Percentiles rank a stretch among this genome's conserved stretches.
Conservation (phyloP, 2,329 filamentous ascomycete species). For the Seiridium unicorne region DNA sequence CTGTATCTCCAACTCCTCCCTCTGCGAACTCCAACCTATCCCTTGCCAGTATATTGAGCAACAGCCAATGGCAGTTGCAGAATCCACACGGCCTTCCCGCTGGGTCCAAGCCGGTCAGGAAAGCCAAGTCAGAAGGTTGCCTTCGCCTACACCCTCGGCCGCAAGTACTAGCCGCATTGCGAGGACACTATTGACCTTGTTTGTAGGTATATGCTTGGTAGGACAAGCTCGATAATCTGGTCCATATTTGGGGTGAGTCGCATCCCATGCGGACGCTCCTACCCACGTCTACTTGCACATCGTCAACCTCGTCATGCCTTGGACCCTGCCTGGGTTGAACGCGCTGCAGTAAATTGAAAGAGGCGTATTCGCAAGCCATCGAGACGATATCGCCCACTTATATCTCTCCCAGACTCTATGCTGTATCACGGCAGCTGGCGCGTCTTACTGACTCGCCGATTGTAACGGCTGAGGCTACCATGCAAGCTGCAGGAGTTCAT, state of each 20-base stretch:
- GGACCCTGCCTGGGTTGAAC: not conserved
- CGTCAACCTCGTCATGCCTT: not conserved
- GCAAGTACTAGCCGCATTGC: too few species aligned
- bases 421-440: too few species aligned
- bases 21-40: not conserved
- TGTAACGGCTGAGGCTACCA: too few species aligned
- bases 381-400: too few species aligned
- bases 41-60: not conserved
- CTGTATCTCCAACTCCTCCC: not conserved
- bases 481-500: too few species aligned
- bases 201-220: not conserved
- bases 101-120: not conserved
- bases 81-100: not conserved
- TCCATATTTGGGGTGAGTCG: not conserved
- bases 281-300: not conserved
- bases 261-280: too few species aligned
- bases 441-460: too few species aligned
- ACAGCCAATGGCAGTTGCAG: conserved; percentile 1
- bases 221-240: not conserved
- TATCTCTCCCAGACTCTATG: too few species aligned
- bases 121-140: not conserved
- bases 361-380: too few species aligned
- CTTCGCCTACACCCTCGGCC: not conserved
- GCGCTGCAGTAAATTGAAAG: too few species aligned
- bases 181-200: not conserved